Evolutionary conservation across 257 asterid species (phyloP), one percentile per base, ranked within the genome.

Genomic region (Fraxinus anomala): DNA sequence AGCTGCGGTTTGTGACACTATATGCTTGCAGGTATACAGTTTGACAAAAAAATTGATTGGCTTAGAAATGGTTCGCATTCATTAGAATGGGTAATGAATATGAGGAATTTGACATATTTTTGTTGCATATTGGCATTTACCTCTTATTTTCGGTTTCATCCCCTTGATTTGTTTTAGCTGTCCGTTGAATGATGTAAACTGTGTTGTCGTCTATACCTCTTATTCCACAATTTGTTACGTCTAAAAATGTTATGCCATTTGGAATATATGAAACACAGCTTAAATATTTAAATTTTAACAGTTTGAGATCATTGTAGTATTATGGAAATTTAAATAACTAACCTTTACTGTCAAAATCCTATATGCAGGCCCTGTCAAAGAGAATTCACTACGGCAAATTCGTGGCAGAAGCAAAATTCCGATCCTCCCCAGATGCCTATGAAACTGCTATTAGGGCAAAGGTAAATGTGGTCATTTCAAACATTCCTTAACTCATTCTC

Each of bases 331-430:
- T 71, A 12, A 39, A 36, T 71, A 33, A 40, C 31, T 9, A 39
- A 21, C 1, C 12, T 42, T 42, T 59, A 80, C 72, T 75, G 34
- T 68, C 61, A 49, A n/a, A 61, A 24, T 31, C 63, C 69, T n/a
- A 19, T 79, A 72, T 75, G 81, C 85, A 95, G 98, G 86, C 82
- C 51, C 80, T 95, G 77, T 93, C 98, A 19, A 95, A 95, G 90
- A 89, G 99, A 85, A 92, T 92, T 75, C 99, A 95, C 85, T 95
- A 93, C 0, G 98, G 98, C 33, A 95, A 92, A 85, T 95, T 95
- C 77, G 99, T 95, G 16, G 98, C 99, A 12, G 99, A 95, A 82
- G 98, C 98, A 4, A 95, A 93, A 82, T 93, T 87, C 65, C 85
- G 86, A 31, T 90, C 82, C 28, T 88, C 96, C 34, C 97, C 99